Evolutionary conservation across 225 moss, liverwort and hornwort genomes (phyloP).

Genomic region (Physcomitrellopsis africana): DNA sequence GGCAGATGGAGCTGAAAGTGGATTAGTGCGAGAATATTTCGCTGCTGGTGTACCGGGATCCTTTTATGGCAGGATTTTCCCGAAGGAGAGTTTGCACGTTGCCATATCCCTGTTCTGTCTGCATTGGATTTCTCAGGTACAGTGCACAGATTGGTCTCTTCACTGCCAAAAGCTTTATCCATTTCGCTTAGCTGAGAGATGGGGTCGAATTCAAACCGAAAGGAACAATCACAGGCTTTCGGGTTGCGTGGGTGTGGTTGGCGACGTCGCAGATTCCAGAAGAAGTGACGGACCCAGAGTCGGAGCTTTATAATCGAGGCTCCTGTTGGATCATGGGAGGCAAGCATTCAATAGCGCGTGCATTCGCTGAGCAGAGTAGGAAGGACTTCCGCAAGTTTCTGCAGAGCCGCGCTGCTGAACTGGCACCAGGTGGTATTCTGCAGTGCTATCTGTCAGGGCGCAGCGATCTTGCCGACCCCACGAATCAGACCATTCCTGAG

Average conservation of each 20-base stretch:
- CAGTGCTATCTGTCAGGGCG: constrained; percentile 58
- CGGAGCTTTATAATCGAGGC: constrained; percentile 62
- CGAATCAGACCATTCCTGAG: constrained; percentile 61
- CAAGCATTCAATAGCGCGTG: constrained; percentile 42
- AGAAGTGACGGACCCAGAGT: constrained; percentile 47
- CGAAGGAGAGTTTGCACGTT: constrained; percentile 46
- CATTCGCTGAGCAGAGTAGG: constrained; percentile 64
- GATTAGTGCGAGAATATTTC: constrained; percentile 37
- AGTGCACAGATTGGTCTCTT: too few species aligned
- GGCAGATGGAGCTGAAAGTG: background rate
- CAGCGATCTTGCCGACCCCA: constrained; percentile 48
- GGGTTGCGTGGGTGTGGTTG: background rate
- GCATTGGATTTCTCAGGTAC: constrained; percentile 57
- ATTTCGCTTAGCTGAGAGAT: too few species aligned
- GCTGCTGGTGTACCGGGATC: constrained; percentile 52
- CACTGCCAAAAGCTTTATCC: too few species aligned
- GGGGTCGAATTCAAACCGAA: too few species aligned
- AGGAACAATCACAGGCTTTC: too few species aligned
- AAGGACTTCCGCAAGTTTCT: constrained; percentile 57
- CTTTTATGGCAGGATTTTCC: constrained; percentile 54
- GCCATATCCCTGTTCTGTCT: constrained; percentile 46
- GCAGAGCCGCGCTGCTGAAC: constrained; percentile 58
- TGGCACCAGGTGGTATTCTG: constrained; percentile 64
- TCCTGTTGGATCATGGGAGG: constrained; percentile 79
- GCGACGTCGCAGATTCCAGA: constrained; percentile 51